Base-by-base conservation (phyloP, 2,329 filamentous ascomycete species). In the Aspergillus latus region DNA sequence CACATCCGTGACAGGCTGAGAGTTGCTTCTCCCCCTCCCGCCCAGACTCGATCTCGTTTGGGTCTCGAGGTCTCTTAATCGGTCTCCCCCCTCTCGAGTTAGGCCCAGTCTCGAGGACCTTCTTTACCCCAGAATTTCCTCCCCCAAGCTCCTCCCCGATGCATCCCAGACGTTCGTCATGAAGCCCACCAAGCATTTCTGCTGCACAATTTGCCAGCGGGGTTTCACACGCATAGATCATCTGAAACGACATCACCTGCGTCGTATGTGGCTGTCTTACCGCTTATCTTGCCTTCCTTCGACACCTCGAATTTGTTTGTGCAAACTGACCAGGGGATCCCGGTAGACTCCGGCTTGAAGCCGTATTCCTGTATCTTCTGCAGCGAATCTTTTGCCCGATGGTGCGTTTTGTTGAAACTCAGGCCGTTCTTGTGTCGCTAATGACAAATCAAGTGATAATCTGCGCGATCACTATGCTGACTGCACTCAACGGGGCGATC, bases 171-270 rank as follows among this genome's bases (percentile, higher is more conserved):
- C 36, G 3, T 47, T 59, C 63, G 62, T 58, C 59, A 74, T 73
- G 72, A 74, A 72, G 66, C 43, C 69, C 36, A 72, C 71, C 52
- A 76, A 77, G 62, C 73, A 74, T 54, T 76, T 76, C 62, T 72
- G 70, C 59, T 79, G 76, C 59, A 69, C 71, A 11, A 66, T 76
- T 59, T 79, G 77, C 61, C 70, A 74, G 62, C 73, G 76, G 59
- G 70, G 68, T 46, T 79, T 79, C 66, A 77, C 76, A 26, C 75
- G 77, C 55, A 75, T 77, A 63, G 77, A 79, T 67, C 77, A 79
- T 63, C 64, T 79, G 36, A 79, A 78, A 62, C 68, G 77, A 54
- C 77, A 79, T 61, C 74, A 78, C 59, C 66, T 78, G 39, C 70
- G 76, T 56, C 77, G 77, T 78, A 72, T 62, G 72, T 68, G 29